Evolutionary conservation across 495 filamentous ascomycete genomes (phyloP).

Genomic region (Hypoxylon intermedium): DNA sequence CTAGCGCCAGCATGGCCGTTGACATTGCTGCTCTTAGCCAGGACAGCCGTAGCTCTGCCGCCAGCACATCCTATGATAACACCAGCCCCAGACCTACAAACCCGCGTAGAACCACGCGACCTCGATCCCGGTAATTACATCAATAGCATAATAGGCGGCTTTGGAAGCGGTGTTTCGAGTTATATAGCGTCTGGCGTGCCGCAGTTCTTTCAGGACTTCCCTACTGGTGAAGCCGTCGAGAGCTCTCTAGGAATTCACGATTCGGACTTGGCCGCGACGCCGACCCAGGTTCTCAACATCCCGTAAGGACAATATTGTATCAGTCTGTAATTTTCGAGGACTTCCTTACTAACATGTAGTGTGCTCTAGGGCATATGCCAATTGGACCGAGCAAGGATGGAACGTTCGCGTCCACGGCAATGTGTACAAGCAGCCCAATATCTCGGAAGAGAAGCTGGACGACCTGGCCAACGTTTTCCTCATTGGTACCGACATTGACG

Average conservation of each 20-base stretch:
- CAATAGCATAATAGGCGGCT: conserved; percentile 53
- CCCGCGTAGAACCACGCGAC: conserved; percentile 44
- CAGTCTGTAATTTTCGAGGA: neutral
- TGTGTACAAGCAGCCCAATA: conserved; percentile 78
- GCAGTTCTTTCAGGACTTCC: conserved; percentile 72
- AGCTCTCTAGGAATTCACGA: conserved; percentile 66
- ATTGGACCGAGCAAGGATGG: conserved; percentile 80
- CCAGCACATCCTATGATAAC: conserved; percentile 57
- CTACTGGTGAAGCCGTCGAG: conserved; percentile 64
- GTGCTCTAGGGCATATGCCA: conserved; percentile 68
- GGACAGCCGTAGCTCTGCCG: conserved; percentile 22
- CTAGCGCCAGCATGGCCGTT: conserved; percentile 25
- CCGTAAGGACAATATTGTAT: conserved; percentile 49
- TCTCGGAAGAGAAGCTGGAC: conserved; percentile 65
- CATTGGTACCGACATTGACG: conserved; percentile 63
- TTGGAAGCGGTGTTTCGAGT: conserved; percentile 59
- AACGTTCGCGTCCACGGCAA: conserved; percentile 79
- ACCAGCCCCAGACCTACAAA: conserved; percentile 48
- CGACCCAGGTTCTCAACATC: conserved; percentile 75
- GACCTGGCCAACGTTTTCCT: conserved; percentile 74
- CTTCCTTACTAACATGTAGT: conserved; percentile 8
- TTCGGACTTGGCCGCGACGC: conserved; percentile 62
- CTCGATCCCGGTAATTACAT: conserved; percentile 53
- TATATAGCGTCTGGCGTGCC: conserved; percentile 69
- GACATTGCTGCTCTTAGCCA: conserved; percentile 16